Percentiles rank a stretch among this genome's conserved stretches.
These are phyloP conservation scores for Xylaria sp. DNA, from an alignment of 2,329 filamentous ascomycete species.

Conservation along the genomic window DNA sequence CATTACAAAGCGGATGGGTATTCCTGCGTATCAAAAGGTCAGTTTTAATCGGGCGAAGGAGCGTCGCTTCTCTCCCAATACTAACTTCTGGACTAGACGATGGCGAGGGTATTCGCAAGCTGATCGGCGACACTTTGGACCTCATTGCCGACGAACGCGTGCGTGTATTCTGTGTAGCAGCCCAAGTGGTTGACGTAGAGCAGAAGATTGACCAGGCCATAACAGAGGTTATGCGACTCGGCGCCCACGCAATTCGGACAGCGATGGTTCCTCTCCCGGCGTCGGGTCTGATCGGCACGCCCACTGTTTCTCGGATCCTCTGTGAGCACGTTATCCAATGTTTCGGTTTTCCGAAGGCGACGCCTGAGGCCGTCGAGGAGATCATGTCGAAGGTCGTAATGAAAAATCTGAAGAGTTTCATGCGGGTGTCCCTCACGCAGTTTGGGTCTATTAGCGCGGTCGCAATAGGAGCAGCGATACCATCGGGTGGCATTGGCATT, in stretches of 20 bases:
- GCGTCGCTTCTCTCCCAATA: not conserved
- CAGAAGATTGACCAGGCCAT: constrained; percentile 35
- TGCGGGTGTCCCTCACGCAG: constrained; percentile 26
- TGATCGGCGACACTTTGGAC: constrained; percentile 25
- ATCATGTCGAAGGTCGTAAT: constrained; percentile 31
- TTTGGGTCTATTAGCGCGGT: constrained; percentile 21
- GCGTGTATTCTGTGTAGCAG: constrained; percentile 35
- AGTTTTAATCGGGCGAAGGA: not conserved
- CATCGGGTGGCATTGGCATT: constrained; percentile 21
- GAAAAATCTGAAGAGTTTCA: constrained; percentile 27
- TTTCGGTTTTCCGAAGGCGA: constrained; percentile 31
- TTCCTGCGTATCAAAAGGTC: constrained; percentile 32
- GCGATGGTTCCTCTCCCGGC: constrained; percentile 33
- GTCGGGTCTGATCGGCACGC: constrained; percentile 26
- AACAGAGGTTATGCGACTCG: constrained; percentile 35
- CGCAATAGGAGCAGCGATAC: constrained; percentile 23
- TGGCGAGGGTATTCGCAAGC: constrained; percentile 17
- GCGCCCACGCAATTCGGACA: constrained; percentile 28
- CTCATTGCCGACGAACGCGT: constrained; percentile 32
- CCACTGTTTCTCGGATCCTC: constrained; percentile 32
- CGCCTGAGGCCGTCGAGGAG: constrained; percentile 32
- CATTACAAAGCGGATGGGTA: constrained; percentile 32
- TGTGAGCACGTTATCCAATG: constrained; percentile 32
- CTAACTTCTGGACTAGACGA: constrained; percentile 18
- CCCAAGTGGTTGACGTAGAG: constrained; percentile 34